Percentiles rank a stretch among this genome's conserved stretches.
Evolutionary conservation across 768 basidiomycete species (phyloP).

Genomic region (Russula ochroleuca): DNA sequence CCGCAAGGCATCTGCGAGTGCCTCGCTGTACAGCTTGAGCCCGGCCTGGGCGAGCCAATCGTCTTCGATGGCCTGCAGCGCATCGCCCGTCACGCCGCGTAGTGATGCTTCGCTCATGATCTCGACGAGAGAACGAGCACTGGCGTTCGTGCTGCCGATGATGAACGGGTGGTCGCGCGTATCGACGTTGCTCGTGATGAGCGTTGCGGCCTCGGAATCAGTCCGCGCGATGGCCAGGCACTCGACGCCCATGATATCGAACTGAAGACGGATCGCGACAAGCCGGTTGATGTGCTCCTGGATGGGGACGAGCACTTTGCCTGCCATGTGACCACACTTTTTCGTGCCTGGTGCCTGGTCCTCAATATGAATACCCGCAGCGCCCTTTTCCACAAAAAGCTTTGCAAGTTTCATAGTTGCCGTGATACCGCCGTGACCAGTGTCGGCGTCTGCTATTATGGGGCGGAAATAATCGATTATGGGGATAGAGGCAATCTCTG

Average conservation of each 20-base stretch:
- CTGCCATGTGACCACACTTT: slow-evolving; percentile 93
- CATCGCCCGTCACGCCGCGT: slow-evolving; percentile 72
- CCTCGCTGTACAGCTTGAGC: slow-evolving; percentile 71
- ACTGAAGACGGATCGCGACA: slow-evolving; percentile 94
- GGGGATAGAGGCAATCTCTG: slow-evolving; percentile 66
- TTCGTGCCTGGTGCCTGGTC: slow-evolving; percentile 98
- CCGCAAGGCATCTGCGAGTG: slow-evolving; percentile 62
- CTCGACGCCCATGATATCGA: slow-evolving; percentile 97
- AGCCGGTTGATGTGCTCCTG: slow-evolving; percentile 98
- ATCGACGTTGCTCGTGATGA: slow-evolving; percentile 96
- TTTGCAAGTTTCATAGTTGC: slow-evolving; percentile 98
- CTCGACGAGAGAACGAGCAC: slow-evolving; percentile 61
- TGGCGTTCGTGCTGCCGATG: slow-evolving; percentile 80
- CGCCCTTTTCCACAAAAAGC: slow-evolving; percentile 98
- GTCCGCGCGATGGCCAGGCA: slow-evolving; percentile 92
- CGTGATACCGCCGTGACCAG: slow-evolving; percentile 96
- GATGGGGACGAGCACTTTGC: slow-evolving; percentile 95
- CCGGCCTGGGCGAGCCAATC: slow-evolving; percentile 75
- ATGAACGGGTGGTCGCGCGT: slow-evolving; percentile 97
- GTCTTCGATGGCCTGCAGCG: slow-evolving; percentile 86
- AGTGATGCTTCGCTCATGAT: slow-evolving; percentile 83
- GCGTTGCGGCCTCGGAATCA: slow-evolving; percentile 95
- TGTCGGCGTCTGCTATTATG: slow-evolving; percentile 95
- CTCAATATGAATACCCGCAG: slow-evolving; percentile 96
- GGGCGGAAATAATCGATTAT: slow-evolving; percentile 88